Base-by-base conservation (phyloP, 306 rosid species). In the Pyrus communis region DNA sequence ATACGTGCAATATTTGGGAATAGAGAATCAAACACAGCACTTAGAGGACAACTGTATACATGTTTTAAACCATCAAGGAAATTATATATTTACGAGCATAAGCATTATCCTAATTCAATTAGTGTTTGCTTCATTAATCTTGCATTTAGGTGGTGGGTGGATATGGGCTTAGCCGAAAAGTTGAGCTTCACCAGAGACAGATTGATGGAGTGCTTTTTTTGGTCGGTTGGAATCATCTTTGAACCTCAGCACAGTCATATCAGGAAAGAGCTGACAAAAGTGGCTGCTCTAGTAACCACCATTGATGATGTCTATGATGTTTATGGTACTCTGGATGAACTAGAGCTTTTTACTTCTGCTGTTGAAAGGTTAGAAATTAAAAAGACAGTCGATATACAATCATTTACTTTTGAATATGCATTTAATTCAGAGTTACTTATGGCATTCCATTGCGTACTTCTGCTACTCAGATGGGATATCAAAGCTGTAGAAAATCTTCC, bases 281-380 rank as follows among this genome's bases (percentile, higher is more conserved):
- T 87, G 2, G 3, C 60, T 5, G 65, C 77, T 5, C 58, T 88
- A 1, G 78, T 88, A 12, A 81, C 88, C 4, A 67, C 52, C 3
- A 71, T 87, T 4, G 96, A 88, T 73, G 92, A 91, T 65, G 78
- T 89, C n/a, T 91, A 84, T 69, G 89, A 87, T 74, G 85, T 85
- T 9, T 84, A 84, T 64, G 96, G 86, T 23, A 87, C 90, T 25
- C 45, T 77, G 33, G 93, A 86, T 13, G 93, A 87, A 45, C 78
- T 87, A 12, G 68, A 82, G 27, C 81, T 81, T 10, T 91, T 91
- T 28, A 91, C 93, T 4, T 18, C 35, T 11, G 82, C 78, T 0
- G 86, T 88, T 2, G 89, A 87, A 75, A 88, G 91, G 96, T 90
- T 15, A 7, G 33, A 79, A 5, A 55, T n/a, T 67, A 5, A 33